Evolutionary conservation across 1,284 basidiomycete genomes (phyloP).

Genomic region (Ceratobasidium sp.): DNA sequence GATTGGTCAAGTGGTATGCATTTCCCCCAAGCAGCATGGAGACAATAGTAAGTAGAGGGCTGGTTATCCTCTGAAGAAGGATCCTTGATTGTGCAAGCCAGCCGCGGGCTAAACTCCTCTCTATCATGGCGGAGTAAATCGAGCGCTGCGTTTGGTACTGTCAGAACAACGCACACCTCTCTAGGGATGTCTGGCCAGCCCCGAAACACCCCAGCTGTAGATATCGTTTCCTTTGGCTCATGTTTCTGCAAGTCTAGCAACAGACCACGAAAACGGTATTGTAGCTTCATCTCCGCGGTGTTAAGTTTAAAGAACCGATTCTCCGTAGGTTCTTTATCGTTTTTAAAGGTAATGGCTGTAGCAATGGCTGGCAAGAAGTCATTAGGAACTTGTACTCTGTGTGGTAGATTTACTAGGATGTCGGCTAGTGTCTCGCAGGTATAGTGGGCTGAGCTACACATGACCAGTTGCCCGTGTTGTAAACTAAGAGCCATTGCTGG

Average conservation of each 20-base stretch:
- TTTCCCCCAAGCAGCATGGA: constrained; percentile 7
- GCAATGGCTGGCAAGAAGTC: too few species aligned
- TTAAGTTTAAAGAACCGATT: not conserved
- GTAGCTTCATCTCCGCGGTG: too few species aligned
- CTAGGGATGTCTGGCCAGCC: not conserved
- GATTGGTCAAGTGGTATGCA: not conserved
- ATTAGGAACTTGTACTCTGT: not conserved
- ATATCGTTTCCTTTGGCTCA: too few species aligned
- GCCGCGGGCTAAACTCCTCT: not conserved
- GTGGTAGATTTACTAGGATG: constrained; percentile 53
- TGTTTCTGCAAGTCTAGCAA: not conserved
- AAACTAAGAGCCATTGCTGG: constrained; percentile 47
- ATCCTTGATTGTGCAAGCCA: not conserved
- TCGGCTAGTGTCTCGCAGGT: constrained; percentile 58
- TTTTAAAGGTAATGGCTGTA: too few species aligned
- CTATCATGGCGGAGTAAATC: not conserved
- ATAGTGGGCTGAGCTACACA: constrained; percentile 56
- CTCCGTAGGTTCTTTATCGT: too few species aligned
- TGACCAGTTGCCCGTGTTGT: constrained; percentile 47
- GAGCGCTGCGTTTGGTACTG: not conserved
- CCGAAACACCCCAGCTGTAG: not conserved
- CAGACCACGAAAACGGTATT: not conserved
- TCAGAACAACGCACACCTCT: not conserved
- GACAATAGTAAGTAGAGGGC: not conserved
- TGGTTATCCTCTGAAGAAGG: not conserved